These are phyloP conservation scores for Paraurostyla sp. DNA, from an alignment of 73 alveolate genomes.

Conservation along the genomic window DNA sequence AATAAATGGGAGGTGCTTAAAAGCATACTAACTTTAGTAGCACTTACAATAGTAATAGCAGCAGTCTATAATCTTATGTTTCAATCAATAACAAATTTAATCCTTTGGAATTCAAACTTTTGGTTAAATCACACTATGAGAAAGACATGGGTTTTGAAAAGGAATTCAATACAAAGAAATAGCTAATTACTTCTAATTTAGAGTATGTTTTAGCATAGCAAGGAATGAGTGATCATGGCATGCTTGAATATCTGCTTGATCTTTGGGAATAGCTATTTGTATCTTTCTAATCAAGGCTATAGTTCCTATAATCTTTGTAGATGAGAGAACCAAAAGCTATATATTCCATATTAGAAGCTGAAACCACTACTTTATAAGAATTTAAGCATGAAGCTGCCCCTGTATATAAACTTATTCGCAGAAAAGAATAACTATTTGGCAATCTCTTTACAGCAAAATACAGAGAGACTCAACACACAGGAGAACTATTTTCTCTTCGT, in stretches of 20 bases:
- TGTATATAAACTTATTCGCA: not conserved
- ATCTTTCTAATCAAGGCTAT: not conserved
- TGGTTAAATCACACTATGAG: not conserved
- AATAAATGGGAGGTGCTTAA: not conserved
- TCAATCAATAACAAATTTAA: not conserved
- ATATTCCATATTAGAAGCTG: not conserved
- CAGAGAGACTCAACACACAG: not conserved
- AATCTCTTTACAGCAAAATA: not conserved
- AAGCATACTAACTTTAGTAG: not conserved
- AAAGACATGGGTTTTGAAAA: not conserved
- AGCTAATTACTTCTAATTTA: not conserved
- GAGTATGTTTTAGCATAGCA: not conserved
- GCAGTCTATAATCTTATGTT: not conserved
- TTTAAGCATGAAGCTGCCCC: constrained; percentile 17
- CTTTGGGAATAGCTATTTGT: constrained; percentile 22
- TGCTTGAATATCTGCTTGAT: constrained; percentile 33
- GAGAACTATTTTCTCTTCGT: constrained; percentile 30
- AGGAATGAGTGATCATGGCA: constrained; percentile 60
- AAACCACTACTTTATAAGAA: constrained; percentile 3
- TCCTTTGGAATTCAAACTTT: not conserved
- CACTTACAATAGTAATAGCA: not conserved
- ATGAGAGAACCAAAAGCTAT: constrained; percentile 12
- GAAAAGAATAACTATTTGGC: constrained; percentile 18
- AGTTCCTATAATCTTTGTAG: not conserved
- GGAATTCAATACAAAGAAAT: not conserved